Evolutionary conservation across 495 filamentous ascomycete species (phyloP).

Genomic region (Trichoderma orchidacearum): DNA sequence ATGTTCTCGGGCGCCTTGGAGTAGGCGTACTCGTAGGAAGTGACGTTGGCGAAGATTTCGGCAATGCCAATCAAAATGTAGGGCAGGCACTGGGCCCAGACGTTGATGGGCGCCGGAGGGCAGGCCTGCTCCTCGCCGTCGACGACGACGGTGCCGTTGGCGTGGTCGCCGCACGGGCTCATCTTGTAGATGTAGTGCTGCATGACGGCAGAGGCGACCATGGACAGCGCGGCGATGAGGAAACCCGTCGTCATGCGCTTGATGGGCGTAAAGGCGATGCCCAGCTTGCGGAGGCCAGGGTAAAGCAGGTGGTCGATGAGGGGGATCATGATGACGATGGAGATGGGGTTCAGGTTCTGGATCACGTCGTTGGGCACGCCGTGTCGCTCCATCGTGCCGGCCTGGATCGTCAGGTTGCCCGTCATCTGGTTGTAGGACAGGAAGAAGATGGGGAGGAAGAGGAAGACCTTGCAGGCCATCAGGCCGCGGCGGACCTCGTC

Average conservation of each 20-base stretch:
- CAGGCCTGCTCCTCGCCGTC: constrained; percentile 15
- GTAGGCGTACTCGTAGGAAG: constrained; percentile 51
- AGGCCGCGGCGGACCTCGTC: constrained; percentile 55
- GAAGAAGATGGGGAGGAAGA: constrained; percentile 40
- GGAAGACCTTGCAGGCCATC: constrained; percentile 50
- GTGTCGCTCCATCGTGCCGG: constrained; percentile 48
- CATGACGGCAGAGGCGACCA: constrained; percentile 47
- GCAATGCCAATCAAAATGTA: constrained; percentile 51
- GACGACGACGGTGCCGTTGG: constrained; percentile 4
- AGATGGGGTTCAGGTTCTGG: constrained; percentile 57
- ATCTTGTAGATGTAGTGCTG: constrained; percentile 53
- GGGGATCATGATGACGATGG: constrained; percentile 62
- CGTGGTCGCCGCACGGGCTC: constrained; percentile 37
- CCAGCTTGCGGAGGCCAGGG: constrained; percentile 42
- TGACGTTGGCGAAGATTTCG: constrained; percentile 38
- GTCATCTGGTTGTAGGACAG: constrained; percentile 26
- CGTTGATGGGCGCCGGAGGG: constrained; percentile 31
- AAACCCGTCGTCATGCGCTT: constrained; percentile 58
- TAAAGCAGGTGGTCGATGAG: constrained; percentile 54
- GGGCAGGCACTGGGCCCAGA: constrained; percentile 43
- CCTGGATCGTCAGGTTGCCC: constrained; percentile 57
- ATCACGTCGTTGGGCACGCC: constrained; percentile 63
- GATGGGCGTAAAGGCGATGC: constrained; percentile 52
- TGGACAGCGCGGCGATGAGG: constrained; percentile 37
- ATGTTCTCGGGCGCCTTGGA: constrained; percentile 66